A percentile compares a stretch with the other conserved stretches of the same genome.
Conservation (phyloP, 345 rosid species). For the Euphorbia peplus region DNA sequence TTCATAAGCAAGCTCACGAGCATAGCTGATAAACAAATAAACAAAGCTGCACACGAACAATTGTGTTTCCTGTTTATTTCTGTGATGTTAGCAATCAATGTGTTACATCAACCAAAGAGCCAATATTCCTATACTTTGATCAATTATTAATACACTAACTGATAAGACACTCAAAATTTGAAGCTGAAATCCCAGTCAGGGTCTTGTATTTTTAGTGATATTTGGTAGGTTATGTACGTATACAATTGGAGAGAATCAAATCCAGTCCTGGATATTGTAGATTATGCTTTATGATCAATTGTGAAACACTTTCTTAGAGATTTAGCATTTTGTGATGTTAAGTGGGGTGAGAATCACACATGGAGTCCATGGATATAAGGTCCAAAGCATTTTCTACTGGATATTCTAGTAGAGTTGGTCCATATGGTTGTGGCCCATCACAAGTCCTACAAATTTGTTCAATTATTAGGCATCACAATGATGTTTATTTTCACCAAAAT, state of each 20-base stretch:
- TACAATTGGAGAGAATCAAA: not conserved
- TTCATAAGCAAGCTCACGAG: too few relatives aligned
- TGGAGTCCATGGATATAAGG: not conserved
- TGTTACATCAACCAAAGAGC: too few relatives aligned
- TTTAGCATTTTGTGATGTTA: not conserved
- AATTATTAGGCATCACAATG: not conserved
- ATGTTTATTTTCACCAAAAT: not conserved
- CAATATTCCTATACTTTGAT: not conserved
- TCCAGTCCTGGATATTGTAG: not conserved
- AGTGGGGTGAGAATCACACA: not conserved
- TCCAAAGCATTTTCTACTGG: not conserved
- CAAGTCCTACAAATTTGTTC: not conserved
- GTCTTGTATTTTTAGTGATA: not conserved
- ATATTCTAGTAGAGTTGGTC: constrained; percentile 1
- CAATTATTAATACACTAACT: not conserved
- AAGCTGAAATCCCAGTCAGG: not conserved
- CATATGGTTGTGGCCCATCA: not conserved
- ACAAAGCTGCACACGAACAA: too few relatives aligned
- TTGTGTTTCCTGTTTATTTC: too few relatives aligned
- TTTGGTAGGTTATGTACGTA: not conserved
- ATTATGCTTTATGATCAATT: not conserved
- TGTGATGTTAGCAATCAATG: too few relatives aligned
- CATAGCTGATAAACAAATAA: too few relatives aligned
- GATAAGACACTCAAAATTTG: too few relatives aligned
- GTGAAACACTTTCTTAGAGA: too few relatives aligned